Conservation (phyloP, 1,284 basidiomycete species). For the Naganishia cerealis region DNA sequence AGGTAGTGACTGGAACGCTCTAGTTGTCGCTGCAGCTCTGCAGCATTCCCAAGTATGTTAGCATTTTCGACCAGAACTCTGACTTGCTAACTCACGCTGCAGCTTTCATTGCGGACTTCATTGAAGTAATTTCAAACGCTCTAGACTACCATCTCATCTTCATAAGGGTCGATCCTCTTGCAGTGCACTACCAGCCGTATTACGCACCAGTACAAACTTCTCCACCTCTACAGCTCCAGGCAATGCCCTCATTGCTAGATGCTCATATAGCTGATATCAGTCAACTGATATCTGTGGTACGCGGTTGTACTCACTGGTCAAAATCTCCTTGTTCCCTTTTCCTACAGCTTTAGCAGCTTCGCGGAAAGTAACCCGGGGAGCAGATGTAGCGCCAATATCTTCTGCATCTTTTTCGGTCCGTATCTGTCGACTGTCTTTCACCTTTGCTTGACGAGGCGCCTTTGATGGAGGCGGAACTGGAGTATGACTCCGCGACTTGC, state of each 20-base stretch:
- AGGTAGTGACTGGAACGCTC: slow-evolving; percentile 87
- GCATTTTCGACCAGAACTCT: neutral
- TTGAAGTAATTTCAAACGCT: slow-evolving; percentile 80
- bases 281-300: neutral
- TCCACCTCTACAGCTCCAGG: slow-evolving; percentile 79
- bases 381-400: neutral
- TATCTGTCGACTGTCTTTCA: slow-evolving; percentile 23
- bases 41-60: slow-evolving; percentile 4
- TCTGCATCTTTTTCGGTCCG: slow-evolving; percentile 5
- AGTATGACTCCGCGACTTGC: slow-evolving; percentile 9
- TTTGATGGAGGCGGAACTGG: neutral
- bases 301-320: slow-evolving; percentile 8
- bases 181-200: neutral
- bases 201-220: slow-evolving; percentile 73
- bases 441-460: slow-evolving; percentile 18
- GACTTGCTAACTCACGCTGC: slow-evolving; percentile 61
- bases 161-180: neutral
- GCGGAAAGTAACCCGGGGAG: neutral
- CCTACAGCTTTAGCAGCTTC: slow-evolving; percentile 28
- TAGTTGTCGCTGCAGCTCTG: slow-evolving; percentile 58
- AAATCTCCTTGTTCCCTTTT: slow-evolving; percentile 20
- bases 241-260: slow-evolving; percentile 55
- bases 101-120: slow-evolving; percentile 77
- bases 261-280: neutral
- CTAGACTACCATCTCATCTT: slow-evolving; percentile 61